Conservation (phyloP, 2,329 filamentous ascomycete genomes). For the Chrysoporthe puriensis region DNA sequence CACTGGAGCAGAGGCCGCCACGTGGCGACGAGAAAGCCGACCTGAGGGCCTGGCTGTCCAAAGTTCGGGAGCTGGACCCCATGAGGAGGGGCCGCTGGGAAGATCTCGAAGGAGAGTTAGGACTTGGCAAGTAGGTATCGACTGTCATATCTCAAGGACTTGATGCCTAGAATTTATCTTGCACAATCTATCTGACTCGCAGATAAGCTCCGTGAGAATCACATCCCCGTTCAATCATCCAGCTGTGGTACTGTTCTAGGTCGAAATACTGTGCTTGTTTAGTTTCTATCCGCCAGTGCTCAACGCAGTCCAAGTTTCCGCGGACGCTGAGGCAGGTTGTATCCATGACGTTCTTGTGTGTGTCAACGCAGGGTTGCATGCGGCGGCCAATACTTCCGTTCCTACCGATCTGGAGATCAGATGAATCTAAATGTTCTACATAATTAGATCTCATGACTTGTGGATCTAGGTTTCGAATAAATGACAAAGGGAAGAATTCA, state of each 20-base stretch:
- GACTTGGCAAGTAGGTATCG: conserved; percentile 21
- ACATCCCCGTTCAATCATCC: no score
- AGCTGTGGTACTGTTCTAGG: no score
- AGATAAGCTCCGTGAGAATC: background rate
- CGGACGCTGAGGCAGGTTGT: background rate
- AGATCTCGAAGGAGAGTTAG: conserved; percentile 61
- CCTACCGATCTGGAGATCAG: background rate
- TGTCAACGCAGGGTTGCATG: background rate
- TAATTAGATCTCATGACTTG: background rate
- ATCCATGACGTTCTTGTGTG: background rate
- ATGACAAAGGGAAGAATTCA: no score
- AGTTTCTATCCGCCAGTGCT: background rate
- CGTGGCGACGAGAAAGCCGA: conserved; percentile 47
- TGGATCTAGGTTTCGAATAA: background rate
- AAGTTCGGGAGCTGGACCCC: conserved; percentile 72
- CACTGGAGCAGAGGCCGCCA: conserved; percentile 52
- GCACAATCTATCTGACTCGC: background rate
- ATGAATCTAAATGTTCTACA: background rate
- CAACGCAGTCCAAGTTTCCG: background rate
- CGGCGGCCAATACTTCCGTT: background rate
- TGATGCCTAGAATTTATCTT: background rate
- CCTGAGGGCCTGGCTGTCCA: conserved; percentile 62
- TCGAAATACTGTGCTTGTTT: background rate
- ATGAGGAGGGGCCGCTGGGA: conserved; percentile 76
- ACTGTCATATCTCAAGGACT: background rate